Percentiles rank a stretch among this genome's conserved stretches.
These are phyloP conservation scores for Chionographis japonica DNA, from an alignment of 106 monocot genomes.

Conservation along the genomic window DNA sequence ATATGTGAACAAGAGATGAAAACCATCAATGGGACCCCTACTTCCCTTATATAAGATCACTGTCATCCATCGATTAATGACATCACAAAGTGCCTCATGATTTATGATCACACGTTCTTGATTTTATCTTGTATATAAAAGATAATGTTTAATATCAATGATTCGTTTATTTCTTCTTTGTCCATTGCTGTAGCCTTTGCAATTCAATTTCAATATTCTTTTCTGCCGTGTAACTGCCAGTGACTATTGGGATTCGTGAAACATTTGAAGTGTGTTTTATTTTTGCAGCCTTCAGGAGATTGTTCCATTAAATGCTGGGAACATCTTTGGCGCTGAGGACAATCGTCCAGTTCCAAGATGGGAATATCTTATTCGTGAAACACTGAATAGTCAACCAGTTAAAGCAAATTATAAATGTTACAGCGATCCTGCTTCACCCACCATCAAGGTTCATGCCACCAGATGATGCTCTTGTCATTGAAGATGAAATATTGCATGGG, in stretches of 20 bases:
- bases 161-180: background rate
- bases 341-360: slow-evolving; percentile 65
- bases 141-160: background rate
- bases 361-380: slow-evolving; percentile 78
- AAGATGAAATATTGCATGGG: slow-evolving; percentile 39
- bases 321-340: slow-evolving; percentile 90
- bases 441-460: slow-evolving; percentile 69
- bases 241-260: too few relatives aligned
- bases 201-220: background rate
- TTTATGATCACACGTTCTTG: background rate
- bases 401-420: slow-evolving; percentile 53
- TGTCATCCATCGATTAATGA: background rate
- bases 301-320: slow-evolving; percentile 93
- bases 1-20: too few relatives aligned
- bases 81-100: background rate
- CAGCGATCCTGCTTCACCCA: slow-evolving; percentile 73
- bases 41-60: background rate
- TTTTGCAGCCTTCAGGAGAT: slow-evolving; percentile 82
- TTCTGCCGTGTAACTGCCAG: too few relatives aligned
- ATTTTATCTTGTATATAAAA: background rate
- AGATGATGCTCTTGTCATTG: slow-evolving; percentile 35
- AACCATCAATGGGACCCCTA: too few relatives aligned
- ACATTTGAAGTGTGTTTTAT: background rate
- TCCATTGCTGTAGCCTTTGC: background rate
- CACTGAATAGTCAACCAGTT: slow-evolving; percentile 43